Conservation (phyloP, 148 eudicot species). For the Rhododendron ferrugineum region DNA sequence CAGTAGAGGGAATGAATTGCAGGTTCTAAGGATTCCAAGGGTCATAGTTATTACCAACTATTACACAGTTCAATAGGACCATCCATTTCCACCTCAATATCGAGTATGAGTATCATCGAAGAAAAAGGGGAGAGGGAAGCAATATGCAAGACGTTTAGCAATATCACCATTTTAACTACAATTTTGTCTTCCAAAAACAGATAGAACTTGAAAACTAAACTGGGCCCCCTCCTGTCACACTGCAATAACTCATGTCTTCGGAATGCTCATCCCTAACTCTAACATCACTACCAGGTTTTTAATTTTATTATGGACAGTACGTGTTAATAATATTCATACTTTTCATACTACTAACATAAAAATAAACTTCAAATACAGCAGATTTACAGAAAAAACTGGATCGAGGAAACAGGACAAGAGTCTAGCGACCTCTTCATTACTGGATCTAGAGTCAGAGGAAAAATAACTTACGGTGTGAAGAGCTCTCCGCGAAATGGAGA, state of each 20-base stretch:
- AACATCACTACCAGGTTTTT: not conserved
- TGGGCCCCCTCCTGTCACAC: no score
- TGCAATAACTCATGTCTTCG: not conserved
- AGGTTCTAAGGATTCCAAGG: not conserved
- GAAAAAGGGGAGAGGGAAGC: not conserved
- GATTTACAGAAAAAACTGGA: not conserved
- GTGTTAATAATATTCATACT: not conserved
- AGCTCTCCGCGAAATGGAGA: constrained; percentile 57
- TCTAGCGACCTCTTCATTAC: not conserved
- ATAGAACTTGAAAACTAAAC: no score
- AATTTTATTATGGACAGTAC: not conserved
- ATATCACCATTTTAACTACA: not conserved
- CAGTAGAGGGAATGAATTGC: not conserved
- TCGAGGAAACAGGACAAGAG: not conserved
- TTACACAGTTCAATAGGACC: not conserved
- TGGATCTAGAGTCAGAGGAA: not conserved
- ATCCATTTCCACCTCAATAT: not conserved
- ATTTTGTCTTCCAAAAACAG: not conserved
- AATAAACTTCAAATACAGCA: not conserved
- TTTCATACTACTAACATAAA: not conserved
- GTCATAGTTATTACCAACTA: not conserved
- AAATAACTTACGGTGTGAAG: constrained; percentile 57
- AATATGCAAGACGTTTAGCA: not conserved
- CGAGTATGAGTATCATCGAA: no score
- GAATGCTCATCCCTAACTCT: not conserved